Conservation (phyloP, 2,329 filamentous ascomycete genomes). For the Colletotrichum musicola region DNA sequence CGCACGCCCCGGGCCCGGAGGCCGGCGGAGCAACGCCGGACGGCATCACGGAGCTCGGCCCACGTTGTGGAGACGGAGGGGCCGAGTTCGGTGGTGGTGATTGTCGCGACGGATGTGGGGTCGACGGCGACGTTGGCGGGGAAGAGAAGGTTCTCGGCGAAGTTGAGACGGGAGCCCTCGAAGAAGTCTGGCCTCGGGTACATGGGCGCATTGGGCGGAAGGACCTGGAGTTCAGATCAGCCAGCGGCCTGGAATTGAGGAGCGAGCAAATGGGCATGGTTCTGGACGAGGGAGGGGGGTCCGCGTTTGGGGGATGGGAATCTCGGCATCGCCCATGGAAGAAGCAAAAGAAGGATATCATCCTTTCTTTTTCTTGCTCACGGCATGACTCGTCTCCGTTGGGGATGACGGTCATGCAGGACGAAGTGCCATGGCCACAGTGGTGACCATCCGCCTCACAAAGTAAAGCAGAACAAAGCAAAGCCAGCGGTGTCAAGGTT, state of each 20-base stretch:
- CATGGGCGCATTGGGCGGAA: constrained; percentile 76
- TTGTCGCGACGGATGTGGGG: constrained; percentile 75
- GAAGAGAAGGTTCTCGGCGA: constrained; percentile 94
- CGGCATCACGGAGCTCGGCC: constrained; percentile 82
- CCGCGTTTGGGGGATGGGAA: background rate
- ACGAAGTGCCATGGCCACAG: constrained; percentile 4
- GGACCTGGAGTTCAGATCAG: constrained; percentile 63
- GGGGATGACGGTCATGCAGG: constrained; percentile 22
- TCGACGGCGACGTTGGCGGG: constrained; percentile 70
- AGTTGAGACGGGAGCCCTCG: constrained; percentile 82
- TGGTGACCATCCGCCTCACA: constrained; percentile 12
- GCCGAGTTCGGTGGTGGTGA: constrained; percentile 82
- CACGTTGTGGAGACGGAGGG: constrained; percentile 74
- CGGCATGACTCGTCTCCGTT: constrained; percentile 28
- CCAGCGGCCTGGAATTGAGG: constrained; percentile 1
- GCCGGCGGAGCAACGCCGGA: constrained; percentile 78
- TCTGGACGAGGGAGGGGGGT: background rate
- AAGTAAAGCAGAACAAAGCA: too few relatives aligned
- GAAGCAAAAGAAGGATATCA: background rate
- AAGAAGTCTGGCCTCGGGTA: constrained; percentile 93
- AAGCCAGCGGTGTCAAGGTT: constrained; percentile 19
- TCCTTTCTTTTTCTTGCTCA: background rate
- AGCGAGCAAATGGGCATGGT: constrained; percentile 5
- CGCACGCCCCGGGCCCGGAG: constrained; percentile 75
- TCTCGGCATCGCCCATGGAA: constrained; percentile 10